A percentile compares a stretch with the other conserved stretches of the same genome.
These are phyloP conservation scores for Brassica carinata DNA, from an alignment of 345 rosid species.

Conservation along the genomic window DNA sequence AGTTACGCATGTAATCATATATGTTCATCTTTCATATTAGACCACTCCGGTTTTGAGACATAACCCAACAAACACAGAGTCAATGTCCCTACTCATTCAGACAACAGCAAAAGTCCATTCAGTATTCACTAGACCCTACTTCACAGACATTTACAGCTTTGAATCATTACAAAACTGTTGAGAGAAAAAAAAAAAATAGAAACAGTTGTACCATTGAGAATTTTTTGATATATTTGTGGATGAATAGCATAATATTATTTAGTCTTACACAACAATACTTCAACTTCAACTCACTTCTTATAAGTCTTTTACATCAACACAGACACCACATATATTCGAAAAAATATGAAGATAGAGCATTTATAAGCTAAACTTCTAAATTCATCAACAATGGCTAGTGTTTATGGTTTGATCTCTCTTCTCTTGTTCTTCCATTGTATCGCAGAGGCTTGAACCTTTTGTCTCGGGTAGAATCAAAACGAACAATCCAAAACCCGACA, in stretches of 20 bases:
- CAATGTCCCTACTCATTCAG: slow-evolving; percentile 45
- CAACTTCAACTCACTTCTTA: background rate
- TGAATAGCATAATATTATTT: no score
- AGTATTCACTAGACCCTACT: background rate
- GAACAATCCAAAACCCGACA: slow-evolving; percentile 32
- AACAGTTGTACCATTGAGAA: background rate
- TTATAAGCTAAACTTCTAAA: background rate
- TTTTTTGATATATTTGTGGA: no score
- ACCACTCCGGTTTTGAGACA: slow-evolving; percentile 59
- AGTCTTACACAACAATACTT: background rate
- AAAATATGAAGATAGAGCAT: slow-evolving; percentile 13
- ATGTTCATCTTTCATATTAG: slow-evolving; percentile 41
- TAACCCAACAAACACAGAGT: slow-evolving; percentile 63
- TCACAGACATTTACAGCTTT: background rate
- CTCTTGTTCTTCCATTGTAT: slow-evolving; percentile 48
- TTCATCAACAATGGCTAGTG: slow-evolving; percentile 1
- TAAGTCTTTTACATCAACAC: background rate
- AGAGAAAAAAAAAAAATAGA: background rate
- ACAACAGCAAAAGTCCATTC: background rate
- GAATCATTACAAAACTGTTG: background rate
- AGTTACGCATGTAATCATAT: slow-evolving; percentile 54
- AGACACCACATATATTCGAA: background rate
- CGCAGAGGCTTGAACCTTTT: slow-evolving; percentile 37
- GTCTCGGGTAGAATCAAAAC: slow-evolving; percentile 46
- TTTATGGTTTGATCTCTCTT: slow-evolving; percentile 22